These are phyloP conservation scores for Nemania bipapillata DNA, from an alignment of 2,329 filamentous ascomycete species.

Conservation along the genomic window DNA sequence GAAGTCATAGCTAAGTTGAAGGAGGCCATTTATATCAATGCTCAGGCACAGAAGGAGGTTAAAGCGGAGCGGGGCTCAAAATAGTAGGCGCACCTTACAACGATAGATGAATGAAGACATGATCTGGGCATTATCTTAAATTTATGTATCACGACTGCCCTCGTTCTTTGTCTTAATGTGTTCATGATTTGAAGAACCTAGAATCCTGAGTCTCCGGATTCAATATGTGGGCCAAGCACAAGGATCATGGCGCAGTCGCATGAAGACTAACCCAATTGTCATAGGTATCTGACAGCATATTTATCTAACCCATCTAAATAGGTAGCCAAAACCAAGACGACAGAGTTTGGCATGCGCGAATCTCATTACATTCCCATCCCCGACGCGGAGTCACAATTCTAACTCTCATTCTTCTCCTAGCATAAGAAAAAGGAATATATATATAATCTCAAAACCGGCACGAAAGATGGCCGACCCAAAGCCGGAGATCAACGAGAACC, in stretches of 20 bases:
- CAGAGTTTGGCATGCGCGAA: too few species aligned
- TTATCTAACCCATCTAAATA: not conserved
- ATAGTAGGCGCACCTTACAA: slow-evolving; percentile 27
- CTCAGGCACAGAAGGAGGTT: slow-evolving; percentile 62
- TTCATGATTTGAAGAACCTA: not conserved
- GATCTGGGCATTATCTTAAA: not conserved
- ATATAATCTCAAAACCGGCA: too few species aligned
- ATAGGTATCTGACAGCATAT: not conserved
- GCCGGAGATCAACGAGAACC: slow-evolving; percentile 27
- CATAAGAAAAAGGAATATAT: not conserved
- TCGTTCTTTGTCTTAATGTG: not conserved
- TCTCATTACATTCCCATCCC: too few species aligned
- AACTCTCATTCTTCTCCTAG: too few species aligned
- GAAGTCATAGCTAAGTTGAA: slow-evolving; percentile 70
- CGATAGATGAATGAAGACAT: not conserved
- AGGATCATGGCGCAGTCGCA: not conserved
- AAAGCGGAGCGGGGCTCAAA: slow-evolving; percentile 46
- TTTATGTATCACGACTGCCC: not conserved
- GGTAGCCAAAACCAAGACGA: too few species aligned
- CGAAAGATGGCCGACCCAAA: slow-evolving; percentile 2
- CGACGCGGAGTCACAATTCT: too few species aligned
- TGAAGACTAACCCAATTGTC: not conserved
- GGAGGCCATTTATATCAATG: slow-evolving; percentile 69
- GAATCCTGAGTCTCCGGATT: not conserved
- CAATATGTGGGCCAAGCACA: slow-evolving; percentile 15